Base-by-base conservation (phyloP, 306 rosid genomes). In the Purshia tridentata region DNA sequence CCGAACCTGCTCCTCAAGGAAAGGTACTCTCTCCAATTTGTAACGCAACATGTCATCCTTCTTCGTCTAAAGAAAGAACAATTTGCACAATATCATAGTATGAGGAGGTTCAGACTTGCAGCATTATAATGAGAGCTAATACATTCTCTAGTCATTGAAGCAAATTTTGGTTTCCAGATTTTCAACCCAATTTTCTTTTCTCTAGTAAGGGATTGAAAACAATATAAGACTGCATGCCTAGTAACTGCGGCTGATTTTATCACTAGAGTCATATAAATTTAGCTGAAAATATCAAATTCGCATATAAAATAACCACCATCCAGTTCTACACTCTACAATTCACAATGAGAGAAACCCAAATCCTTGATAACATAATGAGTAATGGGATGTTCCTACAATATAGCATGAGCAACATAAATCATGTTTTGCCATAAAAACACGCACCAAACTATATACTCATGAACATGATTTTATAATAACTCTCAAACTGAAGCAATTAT, bases 1-100 rank as follows among this genome's bases (percentile, higher is more conserved):
- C 85, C 97, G 86, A 80, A 88, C 85, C 61, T 94, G 97, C 86
- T 94, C 98, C 85, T 94, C 98, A 1, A 94, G 86, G 72, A 94
- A 94, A 20, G 98, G 98, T 48, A 85, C 19, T 18, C 98, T 87
- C 80, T 91, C 88, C 92, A 86, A 72, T 23, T 64, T 81, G 80
- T 67, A 76, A 3, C 62, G 69, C 81, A 88, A 72, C 84, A 80
- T 75, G 40, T 72, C 86, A 57, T 94, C 98, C 77, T 85, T 85
- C 82, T 88, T 89, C 5, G 72, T 80, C 98, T 94, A 79, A 75
- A 77, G 20, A 72, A 76, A 56, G 20, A 12, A 55, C 20, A 8
- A 20, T 12, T 9, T 14, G 10, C 3, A 40, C 12, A 48, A 47
- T 48, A 41, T 3, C 52, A 42, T 47, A 57, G 22, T 22, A 40